Evolutionary conservation across 768 basidiomycete genomes (phyloP).

Genomic region (Hortiboletus campestris): DNA sequence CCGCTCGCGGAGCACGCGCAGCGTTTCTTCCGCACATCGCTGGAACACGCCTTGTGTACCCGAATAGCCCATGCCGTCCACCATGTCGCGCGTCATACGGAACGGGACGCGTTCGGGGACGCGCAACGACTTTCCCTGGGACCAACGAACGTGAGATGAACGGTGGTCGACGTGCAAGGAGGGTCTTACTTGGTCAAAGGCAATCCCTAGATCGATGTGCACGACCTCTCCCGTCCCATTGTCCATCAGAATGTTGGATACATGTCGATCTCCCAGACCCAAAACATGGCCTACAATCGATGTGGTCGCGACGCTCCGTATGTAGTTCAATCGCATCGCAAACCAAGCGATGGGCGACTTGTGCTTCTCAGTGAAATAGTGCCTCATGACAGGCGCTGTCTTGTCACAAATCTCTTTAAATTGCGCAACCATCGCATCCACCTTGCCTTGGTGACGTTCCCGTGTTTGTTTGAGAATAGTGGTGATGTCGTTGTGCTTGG

Average conservation of each 20-base stretch:
- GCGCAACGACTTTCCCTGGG: slow-evolving; percentile 74
- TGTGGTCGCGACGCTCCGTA: slow-evolving; percentile 88
- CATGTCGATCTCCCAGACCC: slow-evolving; percentile 91
- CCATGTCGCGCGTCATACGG: slow-evolving; percentile 89
- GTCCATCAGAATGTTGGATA: slow-evolving; percentile 90
- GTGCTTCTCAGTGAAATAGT: slow-evolving; percentile 90
- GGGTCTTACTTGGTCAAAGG: slow-evolving; percentile 80
- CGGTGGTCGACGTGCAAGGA: not conserved
- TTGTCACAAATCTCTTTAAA: slow-evolving; percentile 40
- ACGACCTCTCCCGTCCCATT: slow-evolving; percentile 80
- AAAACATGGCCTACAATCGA: slow-evolving; percentile 93
- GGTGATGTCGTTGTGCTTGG: slow-evolving; percentile 34
- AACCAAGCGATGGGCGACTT: slow-evolving; percentile 92
- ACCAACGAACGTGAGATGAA: not conserved
- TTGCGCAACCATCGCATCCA: slow-evolving; percentile 31
- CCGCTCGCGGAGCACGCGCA: slow-evolving; percentile 83
- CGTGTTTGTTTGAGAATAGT: slow-evolving; percentile 33
- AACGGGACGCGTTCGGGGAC: slow-evolving; percentile 93
- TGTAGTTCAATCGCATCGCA: slow-evolving; percentile 83
- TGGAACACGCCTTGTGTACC: slow-evolving; percentile 95
- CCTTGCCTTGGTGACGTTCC: slow-evolving; percentile 27
- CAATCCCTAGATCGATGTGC: slow-evolving; percentile 95
- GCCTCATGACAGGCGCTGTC: slow-evolving; percentile 86
- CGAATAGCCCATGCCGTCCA: slow-evolving; percentile 90
- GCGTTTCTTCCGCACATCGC: slow-evolving; percentile 90